These are phyloP conservation scores for Bonnemaisonia californica DNA, from an alignment of 31 red algal genomes.

Conservation along the genomic window DNA sequence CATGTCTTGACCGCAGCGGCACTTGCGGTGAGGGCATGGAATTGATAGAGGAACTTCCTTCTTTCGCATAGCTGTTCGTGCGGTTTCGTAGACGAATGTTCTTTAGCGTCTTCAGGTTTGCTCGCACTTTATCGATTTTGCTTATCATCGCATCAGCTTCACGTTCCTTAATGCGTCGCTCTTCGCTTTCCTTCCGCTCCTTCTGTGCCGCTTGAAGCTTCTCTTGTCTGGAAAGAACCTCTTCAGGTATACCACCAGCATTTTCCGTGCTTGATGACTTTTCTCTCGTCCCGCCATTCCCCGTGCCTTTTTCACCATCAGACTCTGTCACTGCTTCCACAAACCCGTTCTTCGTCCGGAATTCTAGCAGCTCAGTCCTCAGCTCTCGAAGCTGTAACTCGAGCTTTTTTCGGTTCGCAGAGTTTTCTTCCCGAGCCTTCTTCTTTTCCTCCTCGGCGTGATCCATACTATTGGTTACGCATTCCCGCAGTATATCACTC, in stretches of 20 bases:
- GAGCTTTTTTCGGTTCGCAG: conserved; percentile 49
- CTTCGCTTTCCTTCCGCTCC: conserved; percentile 33
- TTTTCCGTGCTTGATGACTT: background rate
- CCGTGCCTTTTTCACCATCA: conserved; percentile 18
- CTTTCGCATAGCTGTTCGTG: conserved; percentile 6
- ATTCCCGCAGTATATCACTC: conserved; percentile 47
- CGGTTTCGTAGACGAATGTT: conserved; percentile 45
- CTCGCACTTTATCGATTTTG: conserved; percentile 41
- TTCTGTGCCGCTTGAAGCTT: conserved; percentile 33
- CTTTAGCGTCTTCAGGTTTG: conserved; percentile 41
- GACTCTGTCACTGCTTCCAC: conserved; percentile 28
- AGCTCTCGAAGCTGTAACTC: conserved; percentile 37
- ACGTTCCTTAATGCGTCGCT: conserved; percentile 39
- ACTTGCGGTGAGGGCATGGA: background rate
- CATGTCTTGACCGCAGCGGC: conserved; percentile 11
- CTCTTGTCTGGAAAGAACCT: conserved; percentile 29
- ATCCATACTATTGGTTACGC: conserved; percentile 38
- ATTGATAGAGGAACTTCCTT: conserved; percentile 7
- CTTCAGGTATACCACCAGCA: conserved; percentile 13
- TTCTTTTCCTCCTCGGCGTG: conserved; percentile 61
- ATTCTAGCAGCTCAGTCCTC: conserved; percentile 37
- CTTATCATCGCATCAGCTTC: conserved; percentile 47
- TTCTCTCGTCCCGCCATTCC: conserved; percentile 4
- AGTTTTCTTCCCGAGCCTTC: conserved; percentile 50
- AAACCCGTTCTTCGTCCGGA: conserved; percentile 43